These are phyloP conservation scores for Phytopythium boreale DNA, from an alignment of 352 stramenopile genomes.

Conservation along the genomic window DNA sequence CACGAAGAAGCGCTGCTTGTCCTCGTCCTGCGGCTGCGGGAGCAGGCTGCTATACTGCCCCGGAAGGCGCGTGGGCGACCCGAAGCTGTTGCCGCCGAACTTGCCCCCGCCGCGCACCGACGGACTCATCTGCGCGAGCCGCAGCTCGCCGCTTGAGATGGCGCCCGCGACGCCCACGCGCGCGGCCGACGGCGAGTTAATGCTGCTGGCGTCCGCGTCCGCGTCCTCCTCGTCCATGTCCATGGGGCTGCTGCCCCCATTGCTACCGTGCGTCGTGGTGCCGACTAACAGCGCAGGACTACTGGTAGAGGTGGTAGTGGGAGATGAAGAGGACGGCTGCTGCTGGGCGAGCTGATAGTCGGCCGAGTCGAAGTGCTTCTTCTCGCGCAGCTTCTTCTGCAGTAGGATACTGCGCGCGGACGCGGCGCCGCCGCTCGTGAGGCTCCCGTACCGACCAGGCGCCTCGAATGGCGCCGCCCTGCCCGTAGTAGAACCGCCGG, in stretches of 20 bases:
- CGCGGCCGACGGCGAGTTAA: conserved; percentile 51
- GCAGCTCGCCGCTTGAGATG: conserved; percentile 12
- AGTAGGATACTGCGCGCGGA: conserved; percentile 68
- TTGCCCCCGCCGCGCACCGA: conserved; percentile 29
- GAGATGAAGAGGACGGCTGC: conserved; percentile 1
- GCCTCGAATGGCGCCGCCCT: neutral
- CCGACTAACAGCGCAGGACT: neutral
- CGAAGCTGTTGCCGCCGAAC: conserved; percentile 37
- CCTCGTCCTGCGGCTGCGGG: conserved; percentile 9
- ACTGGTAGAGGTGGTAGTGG: neutral
- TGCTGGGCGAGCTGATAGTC: conserved; percentile 65
- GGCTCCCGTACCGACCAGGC: conserved; percentile 14
- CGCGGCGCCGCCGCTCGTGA: conserved; percentile 24
- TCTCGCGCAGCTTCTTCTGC: conserved; percentile 68
- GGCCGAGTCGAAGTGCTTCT: conserved; percentile 70
- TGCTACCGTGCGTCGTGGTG: conserved; percentile 3
- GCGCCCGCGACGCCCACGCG: conserved; percentile 6
- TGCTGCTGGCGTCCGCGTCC: conserved; percentile 13
- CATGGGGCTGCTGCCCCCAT: conserved; percentile 16
- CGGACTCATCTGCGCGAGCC: conserved; percentile 59
- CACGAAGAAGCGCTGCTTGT: conserved; percentile 7
- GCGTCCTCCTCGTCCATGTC: conserved; percentile 24
- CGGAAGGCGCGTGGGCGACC: conserved; percentile 24
- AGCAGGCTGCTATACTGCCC: too few species aligned
- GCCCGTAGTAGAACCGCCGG: too few species aligned